Conservation (phyloP, 148 eudicot species). For the Vaccinium vitisidaea region DNA sequence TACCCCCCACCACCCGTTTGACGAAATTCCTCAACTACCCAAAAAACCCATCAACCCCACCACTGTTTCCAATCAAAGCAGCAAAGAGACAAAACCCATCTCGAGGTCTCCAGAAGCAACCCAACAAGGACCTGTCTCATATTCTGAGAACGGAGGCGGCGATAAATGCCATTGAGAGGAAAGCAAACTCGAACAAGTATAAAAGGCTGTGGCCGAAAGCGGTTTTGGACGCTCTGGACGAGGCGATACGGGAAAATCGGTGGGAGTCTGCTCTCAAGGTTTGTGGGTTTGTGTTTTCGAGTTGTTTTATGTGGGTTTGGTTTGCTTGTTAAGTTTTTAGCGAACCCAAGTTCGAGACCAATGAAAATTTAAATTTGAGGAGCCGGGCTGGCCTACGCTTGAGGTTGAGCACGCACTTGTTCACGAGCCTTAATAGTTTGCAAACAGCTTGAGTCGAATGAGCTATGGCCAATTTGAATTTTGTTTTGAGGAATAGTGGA, state of each 20-base stretch:
- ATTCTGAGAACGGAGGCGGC: slow-evolving; percentile 79
- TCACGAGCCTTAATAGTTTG: too few species aligned
- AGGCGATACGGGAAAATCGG: slow-evolving; percentile 44
- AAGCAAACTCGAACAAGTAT: slow-evolving; percentile 61
- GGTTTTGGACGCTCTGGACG: slow-evolving; percentile 69
- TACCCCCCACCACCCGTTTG: slow-evolving; percentile 39
- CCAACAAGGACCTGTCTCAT: slow-evolving; percentile 56
- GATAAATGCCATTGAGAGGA: slow-evolving; percentile 53
- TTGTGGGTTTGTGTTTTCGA: neutral
- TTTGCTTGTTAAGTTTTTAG: neutral
- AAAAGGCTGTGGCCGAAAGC: slow-evolving; percentile 70
- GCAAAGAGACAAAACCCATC: slow-evolving; percentile 31
- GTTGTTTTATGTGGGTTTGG: neutral
- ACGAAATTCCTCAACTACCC: slow-evolving; percentile 36
- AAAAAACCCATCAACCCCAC: neutral
- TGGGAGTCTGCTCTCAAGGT: slow-evolving; percentile 93
- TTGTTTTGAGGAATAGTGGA: neutral
- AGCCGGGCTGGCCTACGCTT: too few species aligned
- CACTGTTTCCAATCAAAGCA: slow-evolving; percentile 22
- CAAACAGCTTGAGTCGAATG: too few species aligned
- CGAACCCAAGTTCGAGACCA: too few species aligned
- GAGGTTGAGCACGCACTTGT: too few species aligned
- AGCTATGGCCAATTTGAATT: neutral
- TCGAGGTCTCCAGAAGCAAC: slow-evolving; percentile 37
- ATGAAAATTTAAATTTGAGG: too few species aligned